Percentiles rank a stretch among this genome's conserved stretches.
These are phyloP conservation scores for Lachnellula arida DNA, from an alignment of 2,329 filamentous ascomycete species.

Conservation along the genomic window DNA sequence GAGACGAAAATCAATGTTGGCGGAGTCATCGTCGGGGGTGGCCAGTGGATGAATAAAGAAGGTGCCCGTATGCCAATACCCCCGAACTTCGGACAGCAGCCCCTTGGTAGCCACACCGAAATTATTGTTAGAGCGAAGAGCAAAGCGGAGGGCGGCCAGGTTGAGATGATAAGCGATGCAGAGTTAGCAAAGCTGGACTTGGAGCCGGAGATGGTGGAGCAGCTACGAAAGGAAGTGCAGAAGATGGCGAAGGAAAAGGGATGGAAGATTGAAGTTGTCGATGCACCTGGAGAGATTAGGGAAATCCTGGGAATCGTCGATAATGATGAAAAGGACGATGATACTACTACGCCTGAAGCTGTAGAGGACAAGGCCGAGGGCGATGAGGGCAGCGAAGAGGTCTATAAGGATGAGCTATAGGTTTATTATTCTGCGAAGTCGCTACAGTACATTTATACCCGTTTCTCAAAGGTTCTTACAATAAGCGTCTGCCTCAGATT, in stretches of 20 bases:
- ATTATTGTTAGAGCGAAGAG: slow-evolving; percentile 25
- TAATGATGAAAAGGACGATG: slow-evolving; percentile 47
- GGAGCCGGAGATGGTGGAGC: slow-evolving; percentile 58
- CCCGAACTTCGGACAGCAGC: slow-evolving; percentile 45
- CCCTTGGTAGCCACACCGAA: slow-evolving; percentile 44
- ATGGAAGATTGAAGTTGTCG: slow-evolving; percentile 79
- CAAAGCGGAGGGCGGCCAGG: slow-evolving; percentile 27
- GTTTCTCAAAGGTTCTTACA: neutral
- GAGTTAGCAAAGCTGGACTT: slow-evolving; percentile 62
- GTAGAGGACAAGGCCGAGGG: slow-evolving; percentile 35
- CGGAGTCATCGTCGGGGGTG: slow-evolving; percentile 27
- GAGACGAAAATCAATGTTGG: slow-evolving; percentile 29
- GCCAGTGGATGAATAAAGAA: slow-evolving; percentile 29
- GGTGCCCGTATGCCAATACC: slow-evolving; percentile 28
- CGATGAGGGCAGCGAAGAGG: slow-evolving; percentile 44
- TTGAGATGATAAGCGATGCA: slow-evolving; percentile 49
- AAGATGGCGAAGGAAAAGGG: slow-evolving; percentile 64
- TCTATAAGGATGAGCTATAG: slow-evolving; percentile 51
- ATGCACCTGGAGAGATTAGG: slow-evolving; percentile 53
- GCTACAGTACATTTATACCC: neutral
- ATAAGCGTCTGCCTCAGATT: too few relatives aligned
- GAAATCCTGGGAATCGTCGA: slow-evolving; percentile 70
- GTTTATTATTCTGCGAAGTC: neutral
- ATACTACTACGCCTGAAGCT: slow-evolving; percentile 16
- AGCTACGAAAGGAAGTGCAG: slow-evolving; percentile 63